Conservation (phyloP, 2,329 filamentous ascomycete genomes). For the Calycina herbarum region DNA sequence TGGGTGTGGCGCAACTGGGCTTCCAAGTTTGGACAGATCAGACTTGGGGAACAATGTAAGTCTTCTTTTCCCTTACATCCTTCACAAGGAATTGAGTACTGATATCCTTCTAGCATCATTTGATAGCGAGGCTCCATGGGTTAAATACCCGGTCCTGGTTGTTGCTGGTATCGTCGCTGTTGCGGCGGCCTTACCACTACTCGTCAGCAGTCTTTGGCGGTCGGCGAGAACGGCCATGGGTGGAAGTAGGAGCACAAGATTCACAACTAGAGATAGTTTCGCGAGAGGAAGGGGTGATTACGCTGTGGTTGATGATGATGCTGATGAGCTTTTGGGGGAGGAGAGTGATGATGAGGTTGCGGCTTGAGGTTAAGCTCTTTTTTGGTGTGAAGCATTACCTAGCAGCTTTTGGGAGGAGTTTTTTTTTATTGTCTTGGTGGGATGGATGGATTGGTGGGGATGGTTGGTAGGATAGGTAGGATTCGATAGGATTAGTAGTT, state of each 20-base stretch:
- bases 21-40: conserved; percentile 87
- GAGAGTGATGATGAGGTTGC: conserved; percentile 87
- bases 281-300: conserved; percentile 86
- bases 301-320: conserved; percentile 84
- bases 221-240: conserved; percentile 54
- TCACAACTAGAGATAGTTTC: conserved; percentile 88
- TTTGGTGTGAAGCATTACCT: not conserved
- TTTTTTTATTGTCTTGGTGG: not conserved
- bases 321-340: conserved; percentile 90
- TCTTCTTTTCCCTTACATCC: not conserved
- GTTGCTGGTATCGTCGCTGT: conserved; percentile 65
- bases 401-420: not conserved
- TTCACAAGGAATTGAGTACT: no score
- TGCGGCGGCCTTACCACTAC: conserved; percentile 64
- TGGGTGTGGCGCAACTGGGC: conserved; percentile 85
- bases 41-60: conserved; percentile 70
- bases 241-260: conserved; percentile 53
- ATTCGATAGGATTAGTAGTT: not conserved
- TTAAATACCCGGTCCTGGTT: conserved; percentile 79
- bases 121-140: conserved; percentile 71
- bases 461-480: not conserved
- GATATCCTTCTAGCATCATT: conserved; percentile 42
- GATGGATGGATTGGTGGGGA: not conserved
- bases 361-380: not conserved
- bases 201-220: conserved; percentile 73